Evolutionary conservation across 768 basidiomycete species (phyloP).

Genomic region (Chiua virens): DNA sequence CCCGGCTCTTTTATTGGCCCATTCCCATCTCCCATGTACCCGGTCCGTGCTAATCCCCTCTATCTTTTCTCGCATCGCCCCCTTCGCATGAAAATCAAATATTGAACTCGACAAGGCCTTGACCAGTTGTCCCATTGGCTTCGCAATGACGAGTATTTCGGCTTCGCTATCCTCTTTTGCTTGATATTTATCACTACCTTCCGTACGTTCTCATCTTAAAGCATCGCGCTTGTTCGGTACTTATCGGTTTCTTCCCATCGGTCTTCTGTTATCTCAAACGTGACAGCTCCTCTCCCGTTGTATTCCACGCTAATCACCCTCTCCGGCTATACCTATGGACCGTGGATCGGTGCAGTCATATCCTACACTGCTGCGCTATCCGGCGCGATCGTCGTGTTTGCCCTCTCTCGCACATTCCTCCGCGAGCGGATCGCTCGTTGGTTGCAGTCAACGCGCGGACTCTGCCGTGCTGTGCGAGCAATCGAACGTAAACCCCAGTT

Average conservation of each 20-base stretch:
- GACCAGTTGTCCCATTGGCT: constrained; percentile 82
- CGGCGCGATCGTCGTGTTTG: constrained; percentile 83
- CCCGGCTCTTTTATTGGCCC: background rate
- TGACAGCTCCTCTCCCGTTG: constrained; percentile 79
- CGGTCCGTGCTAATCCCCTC: constrained; percentile 1
- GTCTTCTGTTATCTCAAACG: constrained; percentile 7
- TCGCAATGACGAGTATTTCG: constrained; percentile 66
- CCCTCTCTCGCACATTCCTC: constrained; percentile 72
- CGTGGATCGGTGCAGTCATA: constrained; percentile 80
- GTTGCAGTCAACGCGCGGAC: constrained; percentile 66
- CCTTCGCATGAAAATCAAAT: background rate
- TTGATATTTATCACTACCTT: constrained; percentile 87
- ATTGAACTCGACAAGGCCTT: constrained; percentile 50
- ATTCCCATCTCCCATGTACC: background rate
- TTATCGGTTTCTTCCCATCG: constrained; percentile 10
- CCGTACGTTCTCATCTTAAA: constrained; percentile 51
- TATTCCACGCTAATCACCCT: constrained; percentile 93
- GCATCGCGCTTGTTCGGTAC: constrained; percentile 3
- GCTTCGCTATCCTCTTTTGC: constrained; percentile 75
- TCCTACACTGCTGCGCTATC: constrained; percentile 85
- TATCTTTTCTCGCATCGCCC: background rate
- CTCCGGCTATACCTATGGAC: constrained; percentile 88
- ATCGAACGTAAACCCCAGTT: constrained; percentile 86
- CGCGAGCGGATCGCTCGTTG: constrained; percentile 69
- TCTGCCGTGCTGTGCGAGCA: constrained; percentile 81